phyloP scores from a whole-genome alignment of 306 rosid genomes.

The Malus sylvestris region DNA sequence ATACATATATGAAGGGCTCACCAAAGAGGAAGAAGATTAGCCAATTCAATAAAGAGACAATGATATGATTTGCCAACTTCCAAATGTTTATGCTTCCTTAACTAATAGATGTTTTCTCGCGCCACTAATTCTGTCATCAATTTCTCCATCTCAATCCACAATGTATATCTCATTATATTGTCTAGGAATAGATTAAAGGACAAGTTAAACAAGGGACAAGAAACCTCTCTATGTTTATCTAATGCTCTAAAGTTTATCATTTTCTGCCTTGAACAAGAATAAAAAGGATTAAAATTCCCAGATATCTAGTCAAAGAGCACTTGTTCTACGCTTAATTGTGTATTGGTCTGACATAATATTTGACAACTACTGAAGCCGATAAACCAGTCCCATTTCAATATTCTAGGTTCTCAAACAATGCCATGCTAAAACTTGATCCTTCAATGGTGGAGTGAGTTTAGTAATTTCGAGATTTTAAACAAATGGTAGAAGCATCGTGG shows the following conservation, averaged over 20 bases:
- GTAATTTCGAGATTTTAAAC: too few relatives aligned
- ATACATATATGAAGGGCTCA: not conserved
- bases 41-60: conserved; percentile 2
- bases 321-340: not conserved
- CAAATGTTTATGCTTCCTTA: not conserved
- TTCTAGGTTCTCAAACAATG: too few relatives aligned
- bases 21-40: not conserved
- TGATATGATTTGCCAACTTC: conserved; percentile 21
- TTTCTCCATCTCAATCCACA: conserved; percentile 23
- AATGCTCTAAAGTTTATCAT: not conserved
- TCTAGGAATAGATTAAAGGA: conserved; percentile 27
- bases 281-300: not conserved
- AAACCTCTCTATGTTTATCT: not conserved
- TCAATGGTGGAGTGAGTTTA: too few relatives aligned
- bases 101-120: conserved; percentile 29
- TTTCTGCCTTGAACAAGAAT: not conserved
- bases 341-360: not conserved
- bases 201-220: conserved; percentile 16
- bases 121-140: conserved; percentile 36
- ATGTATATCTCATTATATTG: conserved; percentile 21
- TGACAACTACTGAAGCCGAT: not conserved
- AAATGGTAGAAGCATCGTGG: too few relatives aligned
- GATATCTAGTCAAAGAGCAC: not conserved
- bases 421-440: too few relatives aligned
- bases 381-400: not conserved